Conservation (phyloP, 768 basidiomycete species). For the Lentinula boryana region DNA sequence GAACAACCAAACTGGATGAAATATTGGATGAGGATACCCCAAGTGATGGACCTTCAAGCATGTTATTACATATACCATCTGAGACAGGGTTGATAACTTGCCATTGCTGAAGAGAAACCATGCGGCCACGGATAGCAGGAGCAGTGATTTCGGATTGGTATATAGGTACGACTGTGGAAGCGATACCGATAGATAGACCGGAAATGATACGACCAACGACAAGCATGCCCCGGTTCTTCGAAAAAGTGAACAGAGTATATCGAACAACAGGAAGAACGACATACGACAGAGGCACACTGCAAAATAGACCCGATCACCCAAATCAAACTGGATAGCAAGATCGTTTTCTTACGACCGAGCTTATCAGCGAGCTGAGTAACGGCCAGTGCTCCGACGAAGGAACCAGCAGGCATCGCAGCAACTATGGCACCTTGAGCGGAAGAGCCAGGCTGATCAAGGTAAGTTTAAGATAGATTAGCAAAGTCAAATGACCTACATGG, state of each 20-base stretch:
- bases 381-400: slow-evolving; percentile 57
- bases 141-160: slow-evolving; percentile 75
- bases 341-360: slow-evolving; percentile 58
- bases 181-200: slow-evolving; percentile 61
- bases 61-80: background rate
- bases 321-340: slow-evolving; percentile 61
- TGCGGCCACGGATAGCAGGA: slow-evolving; percentile 65
- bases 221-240: slow-evolving; percentile 59
- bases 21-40: slow-evolving; percentile 74
- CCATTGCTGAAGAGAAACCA: slow-evolving; percentile 78
- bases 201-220: slow-evolving; percentile 65
- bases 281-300: slow-evolving; percentile 54
- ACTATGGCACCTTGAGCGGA: slow-evolving; percentile 67
- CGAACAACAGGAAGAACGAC: slow-evolving; percentile 7
- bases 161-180: slow-evolving; percentile 63
- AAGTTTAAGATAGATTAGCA: background rate
- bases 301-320: slow-evolving; percentile 71
- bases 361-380: slow-evolving; percentile 60
- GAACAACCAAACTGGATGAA: slow-evolving; percentile 75
- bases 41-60: slow-evolving; percentile 50
- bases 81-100: slow-evolving; percentile 4
- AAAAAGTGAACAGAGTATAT: background rate
- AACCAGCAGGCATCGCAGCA: slow-evolving; percentile 76
- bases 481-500: slow-evolving; percentile 19
- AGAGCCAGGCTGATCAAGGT: slow-evolving; percentile 34